These are phyloP conservation scores for Fusarium gaditjirri DNA, from an alignment of 2,329 filamentous ascomycete species.

Conservation along the genomic window DNA sequence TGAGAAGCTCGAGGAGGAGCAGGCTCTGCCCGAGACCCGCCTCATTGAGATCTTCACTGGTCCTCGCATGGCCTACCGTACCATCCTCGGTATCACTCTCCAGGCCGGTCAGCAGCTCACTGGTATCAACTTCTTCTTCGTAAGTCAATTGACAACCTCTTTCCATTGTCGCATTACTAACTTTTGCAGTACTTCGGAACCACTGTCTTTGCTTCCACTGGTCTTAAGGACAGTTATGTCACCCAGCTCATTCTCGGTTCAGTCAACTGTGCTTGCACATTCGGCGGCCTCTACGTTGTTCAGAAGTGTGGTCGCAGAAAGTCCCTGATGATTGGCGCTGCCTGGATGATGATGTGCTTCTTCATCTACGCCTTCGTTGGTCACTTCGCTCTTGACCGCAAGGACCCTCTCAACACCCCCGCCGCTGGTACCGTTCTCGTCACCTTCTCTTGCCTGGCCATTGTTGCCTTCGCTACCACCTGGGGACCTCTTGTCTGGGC, in stretches of 20 bases:
- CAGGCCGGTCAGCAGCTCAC: conserved; percentile 76
- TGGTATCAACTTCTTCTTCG: conserved; percentile 69
- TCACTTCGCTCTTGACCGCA: conserved; percentile 55
- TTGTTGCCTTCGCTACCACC: conserved; percentile 73
- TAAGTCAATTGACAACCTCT: too few species aligned
- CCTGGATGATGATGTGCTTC: conserved; percentile 68
- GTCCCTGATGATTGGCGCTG: conserved; percentile 70
- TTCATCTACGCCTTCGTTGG: conserved; percentile 63
- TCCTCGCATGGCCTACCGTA: conserved; percentile 73
- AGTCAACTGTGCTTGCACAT: conserved; percentile 75
- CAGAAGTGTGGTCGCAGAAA: conserved; percentile 72
- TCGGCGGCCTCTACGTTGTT: conserved; percentile 72
- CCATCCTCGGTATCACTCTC: conserved; percentile 68
- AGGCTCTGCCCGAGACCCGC: conserved; percentile 57
- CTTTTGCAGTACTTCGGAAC: conserved; percentile 72
- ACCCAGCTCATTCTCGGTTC: conserved; percentile 75
- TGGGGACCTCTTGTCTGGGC: conserved; percentile 78
- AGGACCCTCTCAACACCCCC: conserved; percentile 57
- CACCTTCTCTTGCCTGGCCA: conserved; percentile 75
- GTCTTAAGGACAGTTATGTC: conserved; percentile 71
- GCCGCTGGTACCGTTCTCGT: conserved; percentile 69
- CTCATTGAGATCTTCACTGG: conserved; percentile 74
- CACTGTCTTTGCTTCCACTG: conserved; percentile 73
- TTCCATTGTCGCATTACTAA: too few species aligned
- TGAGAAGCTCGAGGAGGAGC: conserved; percentile 60